A percentile compares a stretch with the other conserved stretches of the same genome.
Conservation (phyloP, 192 early-diverging fungal species). For the Phlyctochytrium bullatum region DNA sequence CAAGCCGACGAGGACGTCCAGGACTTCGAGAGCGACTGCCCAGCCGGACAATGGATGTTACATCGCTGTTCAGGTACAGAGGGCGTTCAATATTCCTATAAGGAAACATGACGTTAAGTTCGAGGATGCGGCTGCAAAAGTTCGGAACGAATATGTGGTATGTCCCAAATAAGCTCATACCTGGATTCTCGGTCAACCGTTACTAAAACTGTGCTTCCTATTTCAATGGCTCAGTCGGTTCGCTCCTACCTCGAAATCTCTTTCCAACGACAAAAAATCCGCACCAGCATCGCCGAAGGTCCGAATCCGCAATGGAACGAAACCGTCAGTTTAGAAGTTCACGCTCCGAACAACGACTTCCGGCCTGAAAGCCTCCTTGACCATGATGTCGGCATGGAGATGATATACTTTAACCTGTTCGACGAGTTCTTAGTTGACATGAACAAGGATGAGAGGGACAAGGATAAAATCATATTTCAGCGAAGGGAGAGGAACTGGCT, state of each 20-base stretch:
- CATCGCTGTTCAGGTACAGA: constrained; percentile 43
- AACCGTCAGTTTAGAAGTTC: constrained; percentile 41
- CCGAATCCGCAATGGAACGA: constrained; percentile 58
- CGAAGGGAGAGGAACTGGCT: constrained; percentile 53
- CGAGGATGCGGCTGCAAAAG: constrained; percentile 14
- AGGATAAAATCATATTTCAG: constrained; percentile 41
- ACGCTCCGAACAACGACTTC: constrained; percentile 35
- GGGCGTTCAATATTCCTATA: constrained; percentile 45
- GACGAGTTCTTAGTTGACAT: constrained; percentile 55
- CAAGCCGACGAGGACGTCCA: constrained; percentile 37
- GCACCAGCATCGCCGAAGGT: constrained; percentile 42
- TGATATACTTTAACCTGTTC: constrained; percentile 54
- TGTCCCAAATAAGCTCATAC: too few relatives aligned
- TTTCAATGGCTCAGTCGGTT: constrained; percentile 29
- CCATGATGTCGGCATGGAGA: constrained; percentile 41
- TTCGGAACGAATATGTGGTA: not conserved
- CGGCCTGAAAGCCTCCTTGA: constrained; percentile 39
- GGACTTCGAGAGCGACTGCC: constrained; percentile 15
- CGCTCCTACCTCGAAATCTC: constrained; percentile 49
- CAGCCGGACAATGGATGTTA: constrained; percentile 41
- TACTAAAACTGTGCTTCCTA: too few relatives aligned
- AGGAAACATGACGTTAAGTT: constrained; percentile 26
- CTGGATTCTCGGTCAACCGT: too few relatives aligned
- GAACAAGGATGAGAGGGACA: constrained; percentile 45
- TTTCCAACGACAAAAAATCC: constrained; percentile 41